Conservation (phyloP, 768 basidiomycete genomes). For the Neoboletus brunneissimus region DNA sequence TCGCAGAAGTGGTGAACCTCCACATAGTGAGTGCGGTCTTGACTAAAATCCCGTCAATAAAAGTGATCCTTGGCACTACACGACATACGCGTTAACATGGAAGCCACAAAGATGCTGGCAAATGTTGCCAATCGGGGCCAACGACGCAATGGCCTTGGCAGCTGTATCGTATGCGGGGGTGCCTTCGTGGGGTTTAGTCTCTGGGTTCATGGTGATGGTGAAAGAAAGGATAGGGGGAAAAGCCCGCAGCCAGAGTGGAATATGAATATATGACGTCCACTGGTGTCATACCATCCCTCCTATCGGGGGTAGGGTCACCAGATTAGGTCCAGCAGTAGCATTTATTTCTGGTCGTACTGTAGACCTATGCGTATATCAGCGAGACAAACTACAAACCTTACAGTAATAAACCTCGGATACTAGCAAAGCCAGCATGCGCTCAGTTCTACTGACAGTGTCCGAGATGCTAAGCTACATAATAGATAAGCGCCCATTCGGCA, state of each 20-base stretch:
- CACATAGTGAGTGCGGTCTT: conserved; percentile 35
- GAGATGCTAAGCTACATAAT: background rate
- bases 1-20: conserved; percentile 47
- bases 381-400: background rate
- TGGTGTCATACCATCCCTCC: background rate
- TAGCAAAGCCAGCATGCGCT: background rate
- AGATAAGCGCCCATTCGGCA: conserved; percentile 24
- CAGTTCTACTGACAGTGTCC: background rate
- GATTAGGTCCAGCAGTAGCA: background rate
- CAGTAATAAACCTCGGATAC: background rate
- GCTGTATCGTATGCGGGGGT: conserved; percentile 26
- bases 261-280: conserved; percentile 2
- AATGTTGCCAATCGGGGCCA: conserved; percentile 35
- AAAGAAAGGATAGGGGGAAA: background rate
- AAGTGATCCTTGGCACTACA: background rate
- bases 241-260: background rate
- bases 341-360: background rate
- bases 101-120: conserved; percentile 35
- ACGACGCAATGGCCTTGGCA: conserved; percentile 29
- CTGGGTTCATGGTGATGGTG: conserved; percentile 24
- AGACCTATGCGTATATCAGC: background rate
- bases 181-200: conserved; percentile 23
- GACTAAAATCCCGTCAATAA: conserved; percentile 13
- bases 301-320: too few species aligned
- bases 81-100: conserved; percentile 33